phyloP scores from a whole-genome alignment of 345 rosid species.

The Eucalyptus erythrocorys region DNA sequence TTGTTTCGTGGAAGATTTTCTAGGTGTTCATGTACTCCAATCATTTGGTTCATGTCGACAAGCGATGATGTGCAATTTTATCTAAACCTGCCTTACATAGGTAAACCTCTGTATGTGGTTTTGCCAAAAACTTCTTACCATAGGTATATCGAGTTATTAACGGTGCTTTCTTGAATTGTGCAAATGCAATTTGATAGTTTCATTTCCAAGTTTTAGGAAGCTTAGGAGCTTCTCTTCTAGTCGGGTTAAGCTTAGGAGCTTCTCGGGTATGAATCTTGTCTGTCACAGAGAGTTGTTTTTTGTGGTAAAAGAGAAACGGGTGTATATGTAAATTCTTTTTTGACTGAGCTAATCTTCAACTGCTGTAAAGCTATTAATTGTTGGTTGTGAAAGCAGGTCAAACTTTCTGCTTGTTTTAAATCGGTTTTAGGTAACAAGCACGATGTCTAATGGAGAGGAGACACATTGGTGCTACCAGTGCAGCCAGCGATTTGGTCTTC shows the following conservation, averaged over 20 bases:
- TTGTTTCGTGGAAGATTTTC: background rate
- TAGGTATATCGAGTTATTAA: background rate
- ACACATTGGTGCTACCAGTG: conserved; percentile 15
- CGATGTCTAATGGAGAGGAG: background rate
- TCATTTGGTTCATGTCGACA: background rate
- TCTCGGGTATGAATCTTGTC: background rate
- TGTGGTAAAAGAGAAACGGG: background rate
- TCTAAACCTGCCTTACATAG: background rate
- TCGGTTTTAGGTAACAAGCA: background rate
- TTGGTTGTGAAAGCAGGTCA: background rate
- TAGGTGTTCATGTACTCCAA: background rate
- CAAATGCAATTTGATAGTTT: background rate
- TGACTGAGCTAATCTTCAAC: background rate
- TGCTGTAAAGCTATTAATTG: background rate
- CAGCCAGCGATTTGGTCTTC: background rate
- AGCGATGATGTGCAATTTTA: background rate
- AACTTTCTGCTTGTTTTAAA: background rate
- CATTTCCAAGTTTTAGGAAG: background rate
- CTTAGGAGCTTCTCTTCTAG: background rate
- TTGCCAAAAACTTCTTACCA: background rate
- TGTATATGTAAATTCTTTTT: background rate
- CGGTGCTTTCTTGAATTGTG: background rate
- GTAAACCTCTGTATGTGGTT: background rate
- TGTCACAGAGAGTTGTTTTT: background rate
- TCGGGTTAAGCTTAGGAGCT: background rate